phyloP scores from a whole-genome alignment of 352 stramenopile genomes.

The Lagenidium giganteum region DNA sequence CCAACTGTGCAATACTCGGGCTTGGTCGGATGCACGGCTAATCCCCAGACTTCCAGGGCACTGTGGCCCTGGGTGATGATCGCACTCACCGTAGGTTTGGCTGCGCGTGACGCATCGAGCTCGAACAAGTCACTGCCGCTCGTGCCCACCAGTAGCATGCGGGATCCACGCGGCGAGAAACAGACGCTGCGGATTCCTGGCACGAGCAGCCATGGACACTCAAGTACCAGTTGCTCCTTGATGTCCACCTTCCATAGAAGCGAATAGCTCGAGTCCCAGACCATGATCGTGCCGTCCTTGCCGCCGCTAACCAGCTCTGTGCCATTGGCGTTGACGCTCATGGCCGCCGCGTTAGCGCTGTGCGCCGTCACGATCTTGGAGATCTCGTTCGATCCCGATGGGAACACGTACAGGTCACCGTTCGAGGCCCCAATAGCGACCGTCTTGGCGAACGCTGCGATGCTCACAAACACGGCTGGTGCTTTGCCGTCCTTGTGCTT shows the following conservation, averaged over 20 bases:
- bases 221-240: constrained; percentile 18
- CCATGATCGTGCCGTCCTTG: constrained; percentile 82
- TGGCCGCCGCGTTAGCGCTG: constrained; percentile 29
- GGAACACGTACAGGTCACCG: constrained; percentile 76
- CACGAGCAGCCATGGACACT: too few relatives aligned
- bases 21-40: constrained; percentile 66
- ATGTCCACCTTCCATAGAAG: constrained; percentile 36
- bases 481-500: constrained; percentile 47
- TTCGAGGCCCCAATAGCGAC: constrained; percentile 55
- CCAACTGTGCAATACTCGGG: constrained; percentile 71
- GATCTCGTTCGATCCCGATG: constrained; percentile 41
- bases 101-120: constrained; percentile 39
- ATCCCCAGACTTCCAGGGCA: constrained; percentile 73
- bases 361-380: constrained; percentile 52
- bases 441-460: constrained; percentile 38
- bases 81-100: constrained; percentile 7
- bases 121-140: constrained; percentile 85
- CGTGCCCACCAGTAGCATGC: constrained; percentile 77
- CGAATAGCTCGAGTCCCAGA: constrained; percentile 76
- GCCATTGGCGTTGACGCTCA: constrained; percentile 31
- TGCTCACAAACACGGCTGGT: constrained; percentile 41
- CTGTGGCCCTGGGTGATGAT: constrained; percentile 64
- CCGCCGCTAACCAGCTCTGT: constrained; percentile 76
- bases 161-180: constrained; percentile 16
- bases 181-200: constrained; percentile 44